Percentiles rank a stretch among this genome's conserved stretches.
These are phyloP conservation scores for Microstroma glucosiphilum DNA, from an alignment of 1,284 basidiomycete species.

Conservation along the genomic window DNA sequence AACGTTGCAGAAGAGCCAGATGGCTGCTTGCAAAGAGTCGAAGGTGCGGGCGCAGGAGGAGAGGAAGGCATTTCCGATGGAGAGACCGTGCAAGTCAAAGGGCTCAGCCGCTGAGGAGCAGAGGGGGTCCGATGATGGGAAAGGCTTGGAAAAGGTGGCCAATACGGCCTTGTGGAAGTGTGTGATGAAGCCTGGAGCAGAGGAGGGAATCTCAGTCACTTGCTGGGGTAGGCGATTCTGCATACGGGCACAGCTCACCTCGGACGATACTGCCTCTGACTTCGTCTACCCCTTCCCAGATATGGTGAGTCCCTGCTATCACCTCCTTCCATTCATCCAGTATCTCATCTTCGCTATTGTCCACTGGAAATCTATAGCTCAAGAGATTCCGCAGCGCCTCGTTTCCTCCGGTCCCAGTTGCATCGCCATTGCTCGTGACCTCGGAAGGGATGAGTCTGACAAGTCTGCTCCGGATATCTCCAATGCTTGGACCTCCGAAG, in stretches of 20 bases:
- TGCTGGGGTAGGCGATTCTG: too few species aligned
- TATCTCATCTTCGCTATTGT: conserved; percentile 66
- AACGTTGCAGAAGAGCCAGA: conserved; percentile 89
- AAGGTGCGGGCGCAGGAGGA: conserved; percentile 44
- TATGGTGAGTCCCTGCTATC: conserved; percentile 74
- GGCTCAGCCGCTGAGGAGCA: conserved; percentile 4
- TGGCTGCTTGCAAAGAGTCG: conserved; percentile 64
- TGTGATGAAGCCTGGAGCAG: too few species aligned
- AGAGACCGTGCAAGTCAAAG: conserved; percentile 45
- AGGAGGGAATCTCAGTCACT: too few species aligned
- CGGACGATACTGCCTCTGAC: conserved; percentile 81
- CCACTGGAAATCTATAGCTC: conserved; percentile 69
- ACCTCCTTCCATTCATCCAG: conserved; percentile 85
- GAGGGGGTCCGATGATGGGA: too few species aligned
- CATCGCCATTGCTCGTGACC: too few species aligned
- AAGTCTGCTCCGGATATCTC: conserved; percentile 65
- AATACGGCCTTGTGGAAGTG: too few species aligned
- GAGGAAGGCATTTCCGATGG: conserved; percentile 45
- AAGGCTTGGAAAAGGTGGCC: too few species aligned
- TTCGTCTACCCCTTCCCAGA: conserved; percentile 91
- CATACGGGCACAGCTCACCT: conserved; percentile 50
- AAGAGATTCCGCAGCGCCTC: conserved; percentile 67
- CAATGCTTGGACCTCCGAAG: conserved; percentile 44
- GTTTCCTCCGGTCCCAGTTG: conserved; percentile 7
- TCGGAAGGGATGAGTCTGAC: conserved; percentile 67